phyloP scores from a whole-genome alignment of 202 grass and related monocot genomes.

The Cymbopogon flexuosus region DNA sequence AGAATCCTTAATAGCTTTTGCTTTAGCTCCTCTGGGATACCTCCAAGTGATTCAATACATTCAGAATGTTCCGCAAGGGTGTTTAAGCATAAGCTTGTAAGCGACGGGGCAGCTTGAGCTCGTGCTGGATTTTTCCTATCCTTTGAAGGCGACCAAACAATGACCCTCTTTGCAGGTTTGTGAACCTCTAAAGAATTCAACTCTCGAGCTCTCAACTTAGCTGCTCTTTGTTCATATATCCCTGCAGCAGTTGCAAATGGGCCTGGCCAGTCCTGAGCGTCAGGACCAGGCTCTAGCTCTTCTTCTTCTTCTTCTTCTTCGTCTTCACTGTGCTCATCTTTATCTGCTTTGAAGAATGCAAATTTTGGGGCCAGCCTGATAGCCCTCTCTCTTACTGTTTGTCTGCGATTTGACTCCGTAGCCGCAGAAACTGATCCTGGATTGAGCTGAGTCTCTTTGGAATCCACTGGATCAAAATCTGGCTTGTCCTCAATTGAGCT shows the following conservation, averaged over 20 bases:
- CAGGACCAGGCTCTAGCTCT: slow-evolving; percentile 37
- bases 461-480: slow-evolving; percentile 16
- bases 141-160: slow-evolving; percentile 57
- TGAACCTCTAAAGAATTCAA: slow-evolving; percentile 42
- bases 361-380: slow-evolving; percentile 72
- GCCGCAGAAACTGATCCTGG: not conserved
- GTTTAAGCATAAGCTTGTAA: slow-evolving; percentile 56
- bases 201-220: slow-evolving; percentile 51
- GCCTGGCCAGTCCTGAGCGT: slow-evolving; percentile 74
- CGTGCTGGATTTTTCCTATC: slow-evolving; percentile 13
- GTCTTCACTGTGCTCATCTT: slow-evolving; percentile 36
- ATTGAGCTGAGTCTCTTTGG: slow-evolving; percentile 10
- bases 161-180: slow-evolving; percentile 26
- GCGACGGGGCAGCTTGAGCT: slow-evolving; percentile 36
- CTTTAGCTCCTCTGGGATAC: slow-evolving; percentile 65
- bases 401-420: slow-evolving; percentile 17
- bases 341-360: slow-evolving; percentile 71
- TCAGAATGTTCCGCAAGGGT: slow-evolving; percentile 58
- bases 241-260: slow-evolving; percentile 79
- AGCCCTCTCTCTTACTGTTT: slow-evolving; percentile 55
- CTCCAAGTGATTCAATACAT: slow-evolving; percentile 79
- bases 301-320: slow-evolving; percentile 29
- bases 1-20: slow-evolving; percentile 51
- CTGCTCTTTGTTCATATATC: slow-evolving; percentile 60
- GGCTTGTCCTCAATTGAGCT: not conserved